Percentiles rank a stretch among this genome's conserved stretches.
Conservation (phyloP, 2,329 filamentous ascomycete genomes). For the Sphaceloma murrayae region DNA sequence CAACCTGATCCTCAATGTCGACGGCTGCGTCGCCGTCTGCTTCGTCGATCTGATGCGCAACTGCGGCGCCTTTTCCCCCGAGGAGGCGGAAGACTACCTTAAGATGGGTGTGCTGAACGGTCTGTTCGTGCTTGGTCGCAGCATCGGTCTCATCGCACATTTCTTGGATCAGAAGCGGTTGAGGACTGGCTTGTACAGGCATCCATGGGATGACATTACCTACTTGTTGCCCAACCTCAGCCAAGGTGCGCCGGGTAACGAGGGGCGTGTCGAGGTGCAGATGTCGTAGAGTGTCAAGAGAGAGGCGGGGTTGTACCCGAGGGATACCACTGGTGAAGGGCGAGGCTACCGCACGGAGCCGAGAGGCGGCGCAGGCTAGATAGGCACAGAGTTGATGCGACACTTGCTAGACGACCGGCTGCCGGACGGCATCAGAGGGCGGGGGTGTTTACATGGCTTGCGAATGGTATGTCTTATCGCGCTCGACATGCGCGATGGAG, state of each 20-base stretch:
- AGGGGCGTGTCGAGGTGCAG: constrained; percentile 84
- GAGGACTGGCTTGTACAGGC: constrained; percentile 94
- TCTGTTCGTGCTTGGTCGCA: constrained; percentile 93
- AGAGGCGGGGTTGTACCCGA: too few species aligned
- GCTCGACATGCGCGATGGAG: not conserved
- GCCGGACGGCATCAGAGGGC: constrained; percentile 2
- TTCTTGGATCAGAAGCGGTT: constrained; percentile 99
- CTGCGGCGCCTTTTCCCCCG: constrained; percentile 89
- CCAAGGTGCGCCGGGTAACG: constrained; percentile 59
- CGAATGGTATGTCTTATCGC: not conserved
- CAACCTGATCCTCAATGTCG: constrained; percentile 98
- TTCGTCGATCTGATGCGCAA: constrained; percentile 97
- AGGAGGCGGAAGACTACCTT: constrained; percentile 98
- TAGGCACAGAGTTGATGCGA: not conserved
- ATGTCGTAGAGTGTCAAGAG: constrained; percentile 40
- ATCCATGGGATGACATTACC: constrained; percentile 96
- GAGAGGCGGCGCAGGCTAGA: not conserved
- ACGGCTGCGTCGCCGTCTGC: constrained; percentile 96
- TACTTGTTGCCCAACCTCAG: constrained; percentile 78
- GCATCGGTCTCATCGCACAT: constrained; percentile 98
- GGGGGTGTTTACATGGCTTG: constrained; percentile 2
- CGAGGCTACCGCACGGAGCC: too few species aligned
- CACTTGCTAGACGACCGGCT: not conserved
- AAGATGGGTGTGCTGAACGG: constrained; percentile 99
- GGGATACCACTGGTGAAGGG: too few species aligned